Base-by-base conservation (phyloP, 768 basidiomycete genomes). In the Lepiota brunneoincarnata region DNA sequence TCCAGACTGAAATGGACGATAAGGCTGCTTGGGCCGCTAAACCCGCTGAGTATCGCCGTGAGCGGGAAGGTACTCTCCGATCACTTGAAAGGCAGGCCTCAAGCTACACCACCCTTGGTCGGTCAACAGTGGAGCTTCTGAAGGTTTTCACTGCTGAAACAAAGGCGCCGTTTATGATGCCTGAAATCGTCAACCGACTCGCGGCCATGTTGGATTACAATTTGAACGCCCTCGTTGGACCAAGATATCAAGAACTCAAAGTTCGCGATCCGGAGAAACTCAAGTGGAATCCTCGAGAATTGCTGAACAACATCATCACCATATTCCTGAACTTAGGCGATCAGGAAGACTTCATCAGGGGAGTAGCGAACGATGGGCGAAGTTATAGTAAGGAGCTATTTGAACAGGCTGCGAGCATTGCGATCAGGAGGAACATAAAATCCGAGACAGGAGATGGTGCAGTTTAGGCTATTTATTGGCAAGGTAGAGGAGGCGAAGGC, bases 171-270 rank as follows among this genome's bases (percentile, higher is more conserved):
- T 99, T 98, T 71, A 89, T 97, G 83, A 89, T 92, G 70, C 88
- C 91, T 6, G 97, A 99, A 71, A 98, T 99, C 43, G 91, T 98
- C 48, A 89, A 95, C 67, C 83, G 90, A 34, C 79, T 99, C 14
- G 97, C 97, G 2, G 95, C 95, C 0, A 98, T 97, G 91, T 71
- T 99, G 63, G 91, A 97, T 66, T 93, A 94, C 72, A 98, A 98
- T 64, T 77, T 99, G 17, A 84, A 87, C 45, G 87, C 86, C 2
- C 83, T 99, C 20, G 91, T 86, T 41, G 97, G 97, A 0, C 93
- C 95, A 4, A 85, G 82, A 59, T 95, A 87, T 70, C 83, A 87
- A 58, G 89, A 96, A 35, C 80, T 99, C 11, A 84, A 80, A 56
- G 93, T 98, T 55, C 78, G 84, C 56, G 86, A 97, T 49, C 84